Evolutionary conservation across 768 basidiomycete genomes (phyloP), one percentile per base, ranked within the genome.

Genomic region (Macrocybe gigantea): DNA sequence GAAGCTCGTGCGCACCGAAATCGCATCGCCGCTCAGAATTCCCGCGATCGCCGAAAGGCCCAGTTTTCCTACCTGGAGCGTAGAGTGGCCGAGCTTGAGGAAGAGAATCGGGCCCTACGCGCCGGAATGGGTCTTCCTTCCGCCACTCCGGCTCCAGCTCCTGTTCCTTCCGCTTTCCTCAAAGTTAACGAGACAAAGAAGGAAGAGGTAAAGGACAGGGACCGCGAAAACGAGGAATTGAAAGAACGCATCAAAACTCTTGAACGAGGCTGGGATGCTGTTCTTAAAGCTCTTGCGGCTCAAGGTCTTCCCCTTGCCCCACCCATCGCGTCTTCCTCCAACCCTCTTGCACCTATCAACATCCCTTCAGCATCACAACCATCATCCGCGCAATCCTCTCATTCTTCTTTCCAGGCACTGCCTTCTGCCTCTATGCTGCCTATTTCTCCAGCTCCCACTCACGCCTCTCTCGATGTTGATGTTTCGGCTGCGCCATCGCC

Each of bases 21-120:
- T 67, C 80, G 92, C 44, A 90, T 94, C 63, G 93, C 93, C 1
- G 92, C 92, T 5, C 93, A 95, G 73, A 88, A 93, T 70, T 90
- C 88, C 8, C 83, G 93, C 39, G 93, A 95, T 70, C 79, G 88
- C 56, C 79, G 91, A 48, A 95, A 95, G 66, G 85, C 83, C 11
- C 90, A 94, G 53, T 91, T 85, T 61, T 47, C 70, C 1, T 73
- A 70, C 54, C 83, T 91, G 37, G 83, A 88, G 61, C 75, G 67
- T 34, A 64, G 83, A 40, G 86, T 90, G 3, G 62, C 71, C 9
- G 82, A 87, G 62, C 83, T 90, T 48, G 85, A 90, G 69, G 84
- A 84, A 48, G 92, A 94, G 73, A 94, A 95, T 64, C 68, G 82
- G 34, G 78, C 76, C 38, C 79, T 90, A 22, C 78, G 84, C 3